These are phyloP conservation scores for Daphne laureola DNA, from an alignment of 441 rosid species.

Conservation along the genomic window DNA sequence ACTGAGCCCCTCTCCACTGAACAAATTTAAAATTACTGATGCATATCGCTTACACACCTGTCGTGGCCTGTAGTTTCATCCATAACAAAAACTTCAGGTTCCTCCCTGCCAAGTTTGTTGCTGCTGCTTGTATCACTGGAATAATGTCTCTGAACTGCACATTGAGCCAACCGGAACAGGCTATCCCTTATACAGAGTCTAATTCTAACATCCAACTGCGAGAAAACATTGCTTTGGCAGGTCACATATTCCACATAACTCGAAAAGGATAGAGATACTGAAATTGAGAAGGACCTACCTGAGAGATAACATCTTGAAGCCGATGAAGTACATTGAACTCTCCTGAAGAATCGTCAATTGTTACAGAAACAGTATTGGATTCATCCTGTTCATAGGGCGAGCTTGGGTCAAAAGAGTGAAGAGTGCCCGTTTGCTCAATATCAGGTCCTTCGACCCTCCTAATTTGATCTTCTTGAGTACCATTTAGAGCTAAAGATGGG, in stretches of 20 bases:
- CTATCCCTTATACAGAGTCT: conserved; percentile 89
- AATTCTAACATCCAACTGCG: conserved; percentile 68
- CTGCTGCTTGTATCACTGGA: conserved; percentile 47
- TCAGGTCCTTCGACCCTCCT: conserved; percentile 40
- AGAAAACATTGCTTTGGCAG: conserved; percentile 20
- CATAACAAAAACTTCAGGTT: conserved; percentile 30
- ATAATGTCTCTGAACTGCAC: conserved; percentile 67
- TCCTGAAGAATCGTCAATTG: conserved; percentile 36
- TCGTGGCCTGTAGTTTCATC: conserved; percentile 29
- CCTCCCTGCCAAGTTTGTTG: conserved; percentile 44
- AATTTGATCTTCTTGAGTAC: conserved; percentile 37
- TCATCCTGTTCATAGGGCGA: conserved; percentile 54
- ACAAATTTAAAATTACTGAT: too few relatives aligned
- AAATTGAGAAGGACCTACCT: conserved; percentile 40
- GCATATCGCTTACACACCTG: conserved; percentile 40
- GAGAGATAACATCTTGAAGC: conserved; percentile 71
- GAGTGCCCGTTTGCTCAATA: conserved; percentile 35
- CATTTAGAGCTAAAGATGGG: conserved; percentile 33
- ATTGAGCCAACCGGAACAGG: conserved; percentile 91
- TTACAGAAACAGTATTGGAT: conserved; percentile 37
- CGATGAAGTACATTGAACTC: conserved; percentile 47
- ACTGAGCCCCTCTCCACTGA: too few relatives aligned
- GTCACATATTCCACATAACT: conserved; percentile 18
- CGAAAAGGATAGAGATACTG: conserved; percentile 17
- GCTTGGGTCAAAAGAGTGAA: conserved; percentile 48